Conservation (phyloP, 495 filamentous ascomycete species). For the Lasiosphaeria miniovina region DNA sequence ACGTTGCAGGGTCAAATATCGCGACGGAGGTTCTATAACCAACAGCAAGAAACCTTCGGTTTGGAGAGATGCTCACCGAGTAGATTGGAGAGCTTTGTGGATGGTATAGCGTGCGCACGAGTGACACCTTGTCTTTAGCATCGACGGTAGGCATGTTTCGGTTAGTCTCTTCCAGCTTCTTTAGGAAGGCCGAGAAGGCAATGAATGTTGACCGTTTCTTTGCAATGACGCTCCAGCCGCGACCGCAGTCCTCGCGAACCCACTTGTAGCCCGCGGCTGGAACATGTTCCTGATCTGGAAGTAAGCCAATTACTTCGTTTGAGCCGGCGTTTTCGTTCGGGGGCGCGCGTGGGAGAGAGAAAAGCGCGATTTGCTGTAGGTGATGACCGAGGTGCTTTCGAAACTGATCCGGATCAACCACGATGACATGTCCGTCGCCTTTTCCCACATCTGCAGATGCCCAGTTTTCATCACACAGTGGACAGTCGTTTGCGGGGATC, state of each 20-base stretch:
- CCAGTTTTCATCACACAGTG: background rate
- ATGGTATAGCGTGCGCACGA: background rate
- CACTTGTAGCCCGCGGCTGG: background rate
- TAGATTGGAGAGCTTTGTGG: background rate
- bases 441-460: background rate
- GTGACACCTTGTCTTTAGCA: background rate
- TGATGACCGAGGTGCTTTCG: background rate
- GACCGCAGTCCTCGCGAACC: background rate
- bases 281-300: background rate
- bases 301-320: background rate
- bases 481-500: background rate
- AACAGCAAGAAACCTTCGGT: background rate
- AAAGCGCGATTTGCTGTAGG: background rate
- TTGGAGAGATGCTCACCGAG: background rate
- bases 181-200: background rate
- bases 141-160: background rate
- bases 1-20: background rate
- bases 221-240: background rate
- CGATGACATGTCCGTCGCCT: background rate
- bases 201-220: conserved; percentile 1
- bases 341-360: background rate
- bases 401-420: background rate
- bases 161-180: background rate
- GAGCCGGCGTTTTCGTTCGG: background rate
- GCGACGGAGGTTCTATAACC: background rate